Conservation (phyloP, 352 stramenopile genomes). For the Pythium coloratum region DNA sequence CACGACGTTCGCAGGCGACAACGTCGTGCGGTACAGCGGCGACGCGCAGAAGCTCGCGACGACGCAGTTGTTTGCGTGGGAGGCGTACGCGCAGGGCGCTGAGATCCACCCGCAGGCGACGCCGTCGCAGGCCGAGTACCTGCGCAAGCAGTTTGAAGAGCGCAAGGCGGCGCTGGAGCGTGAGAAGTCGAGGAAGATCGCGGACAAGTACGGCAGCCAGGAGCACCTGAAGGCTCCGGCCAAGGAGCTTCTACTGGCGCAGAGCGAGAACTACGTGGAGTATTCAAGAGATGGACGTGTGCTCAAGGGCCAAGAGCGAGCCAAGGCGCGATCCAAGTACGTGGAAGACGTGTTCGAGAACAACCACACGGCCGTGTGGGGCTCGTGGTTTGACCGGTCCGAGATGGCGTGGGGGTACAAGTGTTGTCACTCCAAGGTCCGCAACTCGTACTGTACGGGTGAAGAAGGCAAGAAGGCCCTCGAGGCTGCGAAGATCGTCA, state of each 20-base stretch:
- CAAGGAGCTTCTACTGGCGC: slow-evolving; percentile 79
- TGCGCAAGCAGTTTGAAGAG: slow-evolving; percentile 93
- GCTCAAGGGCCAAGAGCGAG: slow-evolving; percentile 74
- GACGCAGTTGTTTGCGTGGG: slow-evolving; percentile 96
- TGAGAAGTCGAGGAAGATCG: slow-evolving; percentile 71
- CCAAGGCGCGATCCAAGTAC: slow-evolving; percentile 95
- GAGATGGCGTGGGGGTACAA: slow-evolving; percentile 97
- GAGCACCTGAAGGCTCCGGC: slow-evolving; percentile 89
- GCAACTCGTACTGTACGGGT: slow-evolving; percentile 96
- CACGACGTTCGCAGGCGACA: slow-evolving; percentile 94
- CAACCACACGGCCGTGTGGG: slow-evolving; percentile 97
- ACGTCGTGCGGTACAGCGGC: slow-evolving; percentile 92
- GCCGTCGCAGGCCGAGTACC: slow-evolving; percentile 94
- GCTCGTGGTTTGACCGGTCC: slow-evolving; percentile 96
- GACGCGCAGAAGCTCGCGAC: slow-evolving; percentile 93
- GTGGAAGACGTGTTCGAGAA: slow-evolving; percentile 96
- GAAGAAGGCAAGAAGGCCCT: slow-evolving; percentile 90
- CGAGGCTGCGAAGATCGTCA: slow-evolving; percentile 72
- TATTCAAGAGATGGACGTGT: slow-evolving; percentile 93
- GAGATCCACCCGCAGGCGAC: slow-evolving; percentile 96
- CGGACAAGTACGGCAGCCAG: slow-evolving; percentile 96
- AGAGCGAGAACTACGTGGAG: slow-evolving; percentile 91
- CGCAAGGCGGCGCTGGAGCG: slow-evolving; percentile 68
- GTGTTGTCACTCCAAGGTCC: slow-evolving; percentile 95
- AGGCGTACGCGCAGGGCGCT: slow-evolving; percentile 89